Evolutionary conservation across 75 land plant species (phyloP).

Genomic region (Selaginella tamariscina): DNA sequence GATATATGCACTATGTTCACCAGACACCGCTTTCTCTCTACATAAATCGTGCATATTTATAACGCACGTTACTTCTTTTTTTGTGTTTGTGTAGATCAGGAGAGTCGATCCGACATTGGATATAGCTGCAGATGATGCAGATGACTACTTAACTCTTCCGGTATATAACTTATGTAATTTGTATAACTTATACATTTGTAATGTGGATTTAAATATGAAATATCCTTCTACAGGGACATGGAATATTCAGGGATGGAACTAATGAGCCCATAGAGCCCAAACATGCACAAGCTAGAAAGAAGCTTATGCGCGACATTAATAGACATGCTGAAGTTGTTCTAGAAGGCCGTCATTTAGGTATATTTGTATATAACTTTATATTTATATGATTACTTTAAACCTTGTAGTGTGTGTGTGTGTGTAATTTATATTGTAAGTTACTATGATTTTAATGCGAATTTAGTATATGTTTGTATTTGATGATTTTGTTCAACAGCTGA

Average conservation of each 20-base stretch:
- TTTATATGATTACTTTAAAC: neutral
- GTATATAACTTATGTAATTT: slow-evolving; percentile 18
- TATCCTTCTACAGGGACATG: slow-evolving; percentile 55
- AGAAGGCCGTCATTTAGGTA: slow-evolving; percentile 75
- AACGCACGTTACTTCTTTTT: neutral
- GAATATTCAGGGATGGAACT: slow-evolving; percentile 58
- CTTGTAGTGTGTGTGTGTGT: neutral
- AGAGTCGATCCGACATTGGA: slow-evolving; percentile 90
- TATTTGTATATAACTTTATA: neutral
- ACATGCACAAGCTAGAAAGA: slow-evolving; percentile 35
- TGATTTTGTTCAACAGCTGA: slow-evolving; percentile 32
- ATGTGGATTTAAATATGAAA: neutral
- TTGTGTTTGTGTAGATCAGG: neutral
- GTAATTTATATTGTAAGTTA: neutral
- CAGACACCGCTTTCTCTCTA: no score
- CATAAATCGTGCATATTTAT: no score
- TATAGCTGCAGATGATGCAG: slow-evolving; percentile 86
- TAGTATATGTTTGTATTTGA: neutral
- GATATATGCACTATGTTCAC: no score
- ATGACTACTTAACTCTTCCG: slow-evolving; percentile 75
- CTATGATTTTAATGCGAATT: no score
- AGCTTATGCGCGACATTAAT: slow-evolving; percentile 62
- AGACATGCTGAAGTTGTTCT: slow-evolving; percentile 95
- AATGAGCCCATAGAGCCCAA: slow-evolving; percentile 47
- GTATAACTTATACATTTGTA: neutral